Evolutionary conservation across 495 filamentous ascomycete genomes (phyloP), one percentile per base, ranked within the genome.

Genomic region (Neurospora sp.): DNA sequence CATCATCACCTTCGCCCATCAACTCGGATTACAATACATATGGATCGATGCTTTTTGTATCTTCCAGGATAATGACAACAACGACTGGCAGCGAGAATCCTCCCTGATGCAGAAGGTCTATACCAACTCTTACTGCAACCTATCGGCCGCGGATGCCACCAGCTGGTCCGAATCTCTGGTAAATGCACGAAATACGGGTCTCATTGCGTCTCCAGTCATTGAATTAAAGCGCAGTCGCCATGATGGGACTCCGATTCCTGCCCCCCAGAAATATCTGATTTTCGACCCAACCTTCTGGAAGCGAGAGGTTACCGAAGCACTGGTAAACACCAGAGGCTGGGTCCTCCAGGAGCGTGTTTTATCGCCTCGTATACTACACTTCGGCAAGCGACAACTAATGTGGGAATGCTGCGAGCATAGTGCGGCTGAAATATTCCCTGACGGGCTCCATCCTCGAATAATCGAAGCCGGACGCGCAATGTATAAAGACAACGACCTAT

Each of bases 401-500:
- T 73, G 71, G 71, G 71, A 73, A 9, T 73, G 61, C 27, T 69
- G n/a, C 40, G 61, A 73, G 18, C 68, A 69, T n/a, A 41, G 40
- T 46, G 71, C 71, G 4, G 59, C 71, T 1, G 71, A 69, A 41
- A 68, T 2, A 18, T 69, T 46, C 16, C 71, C 71, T 18, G 27
- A 31, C 10, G 66, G 59, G 11, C 40, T 73, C 10, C 71, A 59
- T 59, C 48, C 48, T 27, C 48, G 48, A 1, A 59, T 31, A 59
- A 27, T 14, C 5, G 48, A 59, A 27, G 22, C 20, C 48, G 20
- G 22, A 7, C 48, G 2, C 48, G 9, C 11, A 14, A 12, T 59
- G 22, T 59, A 22, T 2, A 59, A 59, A 27, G 48, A 59, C 5
- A 59, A 27, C 10, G 44, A 14, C 1, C 11, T 59, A 6, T 59